Conservation (phyloP, 176 grass and related monocot species). For the Otatea glauca region DNA sequence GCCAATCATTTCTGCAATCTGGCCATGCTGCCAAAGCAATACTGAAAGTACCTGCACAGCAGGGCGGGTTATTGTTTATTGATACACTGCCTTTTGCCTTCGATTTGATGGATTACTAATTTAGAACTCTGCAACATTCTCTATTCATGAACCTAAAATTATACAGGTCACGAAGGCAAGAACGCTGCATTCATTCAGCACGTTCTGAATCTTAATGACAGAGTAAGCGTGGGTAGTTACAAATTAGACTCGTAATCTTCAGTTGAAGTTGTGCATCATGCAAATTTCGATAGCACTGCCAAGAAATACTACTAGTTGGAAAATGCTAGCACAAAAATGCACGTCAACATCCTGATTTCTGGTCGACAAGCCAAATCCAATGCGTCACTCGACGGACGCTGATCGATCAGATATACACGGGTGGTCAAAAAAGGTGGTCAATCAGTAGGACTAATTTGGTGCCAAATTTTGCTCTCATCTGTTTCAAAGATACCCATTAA, state of each 20-base stretch:
- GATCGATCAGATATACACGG: background rate
- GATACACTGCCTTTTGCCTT: background rate
- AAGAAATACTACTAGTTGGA: background rate
- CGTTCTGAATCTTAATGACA: background rate
- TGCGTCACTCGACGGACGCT: background rate
- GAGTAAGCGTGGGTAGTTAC: background rate
- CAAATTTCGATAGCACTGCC: background rate
- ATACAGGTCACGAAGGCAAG: background rate
- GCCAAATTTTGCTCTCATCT: constrained; percentile 40
- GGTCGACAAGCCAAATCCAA: constrained; percentile 23
- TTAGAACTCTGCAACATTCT: background rate
- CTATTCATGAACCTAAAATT: background rate
- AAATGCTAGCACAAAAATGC: background rate
- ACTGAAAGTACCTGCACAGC: background rate
- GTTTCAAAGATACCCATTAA: constrained; percentile 49
- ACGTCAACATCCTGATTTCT: constrained; percentile 42
- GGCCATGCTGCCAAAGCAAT: constrained; percentile 23
- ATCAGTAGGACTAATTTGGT: constrained; percentile 32
- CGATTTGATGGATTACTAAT: background rate
- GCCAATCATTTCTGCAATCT: constrained; percentile 48
- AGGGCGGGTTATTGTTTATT: constrained; percentile 6
- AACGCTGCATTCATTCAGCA: background rate
- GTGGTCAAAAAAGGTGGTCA: constrained; percentile 46
- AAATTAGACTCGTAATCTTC: background rate
- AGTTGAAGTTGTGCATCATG: background rate